A percentile compares a stretch with the other conserved stretches of the same genome.
Evolutionary conservation across 225 moss, liverwort and hornwort genomes (phyloP).

Genomic region (Climacium dendroides): DNA sequence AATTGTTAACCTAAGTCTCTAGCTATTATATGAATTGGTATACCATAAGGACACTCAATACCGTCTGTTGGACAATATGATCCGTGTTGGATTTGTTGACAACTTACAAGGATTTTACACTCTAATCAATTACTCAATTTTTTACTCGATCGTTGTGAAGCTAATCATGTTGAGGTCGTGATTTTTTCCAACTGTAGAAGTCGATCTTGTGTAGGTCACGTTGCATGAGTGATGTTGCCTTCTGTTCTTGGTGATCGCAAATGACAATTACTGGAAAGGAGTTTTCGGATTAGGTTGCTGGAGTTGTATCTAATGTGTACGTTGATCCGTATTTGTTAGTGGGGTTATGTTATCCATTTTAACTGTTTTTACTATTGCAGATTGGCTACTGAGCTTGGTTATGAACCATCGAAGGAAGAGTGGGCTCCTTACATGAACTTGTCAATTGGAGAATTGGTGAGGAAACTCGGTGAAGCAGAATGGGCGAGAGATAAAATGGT

Average conservation of each 20-base stretch:
- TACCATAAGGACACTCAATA: background rate
- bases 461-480: conserved; percentile 75
- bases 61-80: background rate
- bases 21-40: background rate
- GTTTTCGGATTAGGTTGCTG: background rate
- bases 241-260: background rate
- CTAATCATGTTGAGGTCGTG: background rate
- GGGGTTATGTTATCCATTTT: background rate
- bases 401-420: conserved; percentile 66
- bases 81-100: background rate
- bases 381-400: conserved; percentile 63
- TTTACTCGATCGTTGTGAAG: background rate
- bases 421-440: conserved; percentile 67
- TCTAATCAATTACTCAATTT: background rate
- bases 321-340: background rate
- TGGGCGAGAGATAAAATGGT: conserved; percentile 98
- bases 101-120: background rate
- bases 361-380: conserved; percentile 16
- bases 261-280: background rate
- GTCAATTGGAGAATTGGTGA: conserved; percentile 56
- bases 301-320: background rate
- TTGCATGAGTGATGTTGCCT: background rate
- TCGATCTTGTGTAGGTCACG: background rate
- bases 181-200: background rate
- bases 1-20: background rate